Conservation (phyloP, 805 yeast genomes). For the Metschnikowia matae region DNA sequence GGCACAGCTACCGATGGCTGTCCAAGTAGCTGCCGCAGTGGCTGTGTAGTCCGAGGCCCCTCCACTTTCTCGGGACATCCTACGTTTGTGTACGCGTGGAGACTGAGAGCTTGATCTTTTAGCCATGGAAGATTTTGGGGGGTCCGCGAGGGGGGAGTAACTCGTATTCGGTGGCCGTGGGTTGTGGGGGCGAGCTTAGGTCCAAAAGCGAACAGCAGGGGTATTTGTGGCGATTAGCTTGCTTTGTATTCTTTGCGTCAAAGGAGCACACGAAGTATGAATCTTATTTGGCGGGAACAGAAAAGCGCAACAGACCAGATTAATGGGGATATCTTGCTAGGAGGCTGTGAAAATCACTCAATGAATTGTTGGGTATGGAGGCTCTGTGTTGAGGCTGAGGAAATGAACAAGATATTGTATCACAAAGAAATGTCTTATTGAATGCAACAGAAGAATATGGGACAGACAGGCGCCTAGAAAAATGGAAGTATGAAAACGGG, state of each 20-base stretch:
- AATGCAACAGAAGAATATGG: background rate
- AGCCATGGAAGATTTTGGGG: constrained; percentile 2
- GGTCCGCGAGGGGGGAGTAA: background rate
- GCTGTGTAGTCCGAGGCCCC: constrained; percentile 2
- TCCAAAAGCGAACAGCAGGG: background rate
- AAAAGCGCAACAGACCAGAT: background rate
- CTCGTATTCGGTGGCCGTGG: background rate
- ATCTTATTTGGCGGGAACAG: background rate
- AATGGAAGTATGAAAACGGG: background rate
- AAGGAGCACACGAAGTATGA: background rate
- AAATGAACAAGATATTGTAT: background rate
- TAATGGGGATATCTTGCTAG: background rate
- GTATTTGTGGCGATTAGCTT: background rate
- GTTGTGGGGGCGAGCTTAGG: background rate
- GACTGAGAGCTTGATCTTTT: constrained; percentile 13
- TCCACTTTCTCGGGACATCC: constrained; percentile 1
- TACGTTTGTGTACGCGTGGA: constrained; percentile 12
- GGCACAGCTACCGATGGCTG: constrained; percentile 46
- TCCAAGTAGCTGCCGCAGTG: constrained; percentile 41
- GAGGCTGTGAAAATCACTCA: background rate
- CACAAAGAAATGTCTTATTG: background rate
- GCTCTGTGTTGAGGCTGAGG: background rate
- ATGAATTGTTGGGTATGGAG: background rate
- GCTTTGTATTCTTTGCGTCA: background rate
- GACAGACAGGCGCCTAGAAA: no score